Evolutionary conservation across 345 rosid genomes (phyloP).

Genomic region (Boechera stricta): DNA sequence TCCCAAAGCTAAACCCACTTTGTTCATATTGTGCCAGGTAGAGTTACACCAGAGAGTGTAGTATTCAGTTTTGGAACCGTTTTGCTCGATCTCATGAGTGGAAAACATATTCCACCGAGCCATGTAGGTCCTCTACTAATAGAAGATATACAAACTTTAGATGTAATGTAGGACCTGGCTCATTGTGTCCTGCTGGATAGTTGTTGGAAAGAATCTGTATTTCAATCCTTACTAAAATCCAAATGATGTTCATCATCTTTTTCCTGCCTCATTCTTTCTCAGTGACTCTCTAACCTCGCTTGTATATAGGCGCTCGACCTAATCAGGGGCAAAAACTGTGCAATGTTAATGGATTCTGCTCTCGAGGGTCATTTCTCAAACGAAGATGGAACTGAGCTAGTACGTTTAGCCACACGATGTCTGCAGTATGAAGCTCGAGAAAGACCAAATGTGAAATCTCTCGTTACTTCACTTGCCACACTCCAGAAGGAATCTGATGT

Average conservation of each 20-base stretch:
- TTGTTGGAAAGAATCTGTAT: not conserved
- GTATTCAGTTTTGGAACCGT: slow-evolving; percentile 98
- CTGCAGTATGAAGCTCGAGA: slow-evolving; percentile 98
- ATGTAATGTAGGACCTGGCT: slow-evolving; percentile 15
- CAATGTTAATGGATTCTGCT: slow-evolving; percentile 95
- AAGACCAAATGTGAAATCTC: slow-evolving; percentile 91
- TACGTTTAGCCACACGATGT: slow-evolving; percentile 89
- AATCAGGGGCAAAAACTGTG: slow-evolving; percentile 84
- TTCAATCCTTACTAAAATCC: not conserved
- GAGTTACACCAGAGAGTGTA: slow-evolving; percentile 94
- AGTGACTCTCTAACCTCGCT: slow-evolving; percentile 4
- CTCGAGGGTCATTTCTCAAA: slow-evolving; percentile 90
- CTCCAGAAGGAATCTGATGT: slow-evolving; percentile 83
- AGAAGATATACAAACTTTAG: slow-evolving; percentile 10
- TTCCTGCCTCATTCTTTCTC: not conserved
- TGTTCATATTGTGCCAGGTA: slow-evolving; percentile 59
- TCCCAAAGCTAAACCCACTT: not conserved
- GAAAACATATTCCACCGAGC: slow-evolving; percentile 98
- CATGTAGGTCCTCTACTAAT: slow-evolving; percentile 61
- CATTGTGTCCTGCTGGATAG: slow-evolving; percentile 7
- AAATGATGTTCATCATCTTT: slow-evolving; percentile 15
- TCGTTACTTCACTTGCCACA: slow-evolving; percentile 70
- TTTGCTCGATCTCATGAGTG: slow-evolving; percentile 93
- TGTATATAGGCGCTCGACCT: slow-evolving; percentile 89
- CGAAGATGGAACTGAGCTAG: slow-evolving; percentile 93